Evolutionary conservation across 2,329 filamentous ascomycete genomes (phyloP).

Genomic region (Elsinoe batatas): DNA sequence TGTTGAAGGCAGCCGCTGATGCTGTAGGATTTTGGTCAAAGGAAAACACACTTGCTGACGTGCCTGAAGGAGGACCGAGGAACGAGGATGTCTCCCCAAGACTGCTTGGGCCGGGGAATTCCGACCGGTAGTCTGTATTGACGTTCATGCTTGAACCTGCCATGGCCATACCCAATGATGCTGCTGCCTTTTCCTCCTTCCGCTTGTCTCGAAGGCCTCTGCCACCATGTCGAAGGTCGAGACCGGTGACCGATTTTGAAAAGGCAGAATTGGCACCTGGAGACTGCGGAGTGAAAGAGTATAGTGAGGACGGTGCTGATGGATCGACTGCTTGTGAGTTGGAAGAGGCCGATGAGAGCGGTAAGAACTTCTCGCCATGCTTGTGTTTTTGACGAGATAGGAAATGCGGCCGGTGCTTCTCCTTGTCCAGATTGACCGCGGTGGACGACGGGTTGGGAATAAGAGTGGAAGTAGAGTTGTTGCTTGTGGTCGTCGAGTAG

Average conservation of each 20-base stretch:
- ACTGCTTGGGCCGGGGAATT: constrained; percentile 19
- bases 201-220: constrained; percentile 67
- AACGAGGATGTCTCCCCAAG: constrained; percentile 14
- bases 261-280: constrained; percentile 61
- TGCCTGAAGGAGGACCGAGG: constrained; percentile 22
- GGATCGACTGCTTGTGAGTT: constrained; percentile 69
- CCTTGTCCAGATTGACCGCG: constrained; percentile 38
- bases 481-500: constrained; percentile 54
- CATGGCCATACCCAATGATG: constrained; percentile 25
- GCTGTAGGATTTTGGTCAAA: constrained; percentile 25
- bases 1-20: constrained; percentile 33
- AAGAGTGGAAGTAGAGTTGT: constrained; percentile 67
- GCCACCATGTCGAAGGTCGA: constrained; percentile 69
- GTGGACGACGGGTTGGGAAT: constrained; percentile 42
- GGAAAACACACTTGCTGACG: constrained; percentile 23
- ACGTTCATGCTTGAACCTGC: constrained; percentile 18
- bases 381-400: constrained; percentile 71
- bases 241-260: constrained; percentile 69
- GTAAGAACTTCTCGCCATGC: constrained; percentile 53
- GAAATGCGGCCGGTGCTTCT: constrained; percentile 67
- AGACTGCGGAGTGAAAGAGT: constrained; percentile 69
- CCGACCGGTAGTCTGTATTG: constrained; percentile 15
- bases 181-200: constrained; percentile 42
- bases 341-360: constrained; percentile 64
- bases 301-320: constrained; percentile 62